Evolutionary conservation across 345 rosid species (phyloP), one percentile per base, ranked within the genome.

Genomic region (Xanthoceras sorbifolium): DNA sequence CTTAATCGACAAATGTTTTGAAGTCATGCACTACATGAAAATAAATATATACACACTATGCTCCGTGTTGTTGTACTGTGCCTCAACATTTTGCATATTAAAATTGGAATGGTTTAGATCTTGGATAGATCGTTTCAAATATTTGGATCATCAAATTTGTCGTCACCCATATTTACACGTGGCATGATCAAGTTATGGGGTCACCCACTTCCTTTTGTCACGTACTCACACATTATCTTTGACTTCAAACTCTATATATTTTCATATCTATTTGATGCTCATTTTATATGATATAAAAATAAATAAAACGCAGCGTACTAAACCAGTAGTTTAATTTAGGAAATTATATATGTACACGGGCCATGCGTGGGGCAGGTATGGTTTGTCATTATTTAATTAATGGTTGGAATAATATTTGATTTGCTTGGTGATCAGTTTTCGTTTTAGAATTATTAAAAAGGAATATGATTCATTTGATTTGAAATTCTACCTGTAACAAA

Each of bases 111-210:
- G 46, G 50, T 50, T 31, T 44, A 73, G 18, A 62, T 61, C 26
- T 73, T 62, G 59, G 44, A 62, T 62, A 40, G 2, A 15, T 22
- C 70, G 72, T 9, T 63, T 66, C 65, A 64, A 74, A 20, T 55
- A 64, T 46, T 48, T 48, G 42, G 64, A 60, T 66, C 14, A n/a
- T 52, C 44, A 73, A 57, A 25, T 7, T 59, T 79, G 76, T 75
- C 72, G 23, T 63, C 68, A 42, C 14, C 62, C 23, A 64, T 64
- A 67, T 63, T 75, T 64, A 40, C 71, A 54, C 25, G 54, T 42
- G 79, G 76, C 63, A 44, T 4, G 36, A 71, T 71, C 67, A 18
- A 55, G 62, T 17, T 46, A 65, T 50, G 64, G 55, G 68, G 79
- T 34, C 76, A 74, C 76, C 73, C 40, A 29, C 22, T 64, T 6